Conservation (phyloP, 225 moss, liverwort and hornwort genomes). For the Marchantia paleacea region DNA sequence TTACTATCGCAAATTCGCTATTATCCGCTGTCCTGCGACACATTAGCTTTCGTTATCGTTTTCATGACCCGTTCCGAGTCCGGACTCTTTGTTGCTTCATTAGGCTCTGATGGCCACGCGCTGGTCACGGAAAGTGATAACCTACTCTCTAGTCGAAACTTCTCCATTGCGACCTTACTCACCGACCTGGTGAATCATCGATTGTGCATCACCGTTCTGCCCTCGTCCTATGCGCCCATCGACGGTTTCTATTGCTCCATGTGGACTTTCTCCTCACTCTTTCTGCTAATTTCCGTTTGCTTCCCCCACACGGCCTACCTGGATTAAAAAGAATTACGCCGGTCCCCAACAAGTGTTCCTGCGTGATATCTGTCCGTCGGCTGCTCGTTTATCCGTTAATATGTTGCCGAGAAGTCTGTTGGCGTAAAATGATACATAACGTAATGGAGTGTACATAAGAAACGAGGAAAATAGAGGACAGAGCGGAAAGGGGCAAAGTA, state of each 20-base stretch:
- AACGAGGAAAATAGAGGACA: too few species aligned
- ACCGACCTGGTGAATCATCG: background rate
- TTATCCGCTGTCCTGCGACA: background rate
- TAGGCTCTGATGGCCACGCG: too few species aligned
- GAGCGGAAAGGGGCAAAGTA: too few species aligned
- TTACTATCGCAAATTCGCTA: background rate
- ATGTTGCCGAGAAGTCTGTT: too few species aligned
- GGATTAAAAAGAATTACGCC: background rate
- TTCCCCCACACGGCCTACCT: background rate
- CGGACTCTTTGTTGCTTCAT: background rate
- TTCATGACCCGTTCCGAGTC: too few species aligned
- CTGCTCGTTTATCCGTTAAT: too few species aligned
- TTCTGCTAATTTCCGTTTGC: background rate
- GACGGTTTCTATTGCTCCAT: background rate
- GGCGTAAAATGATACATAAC: too few species aligned
- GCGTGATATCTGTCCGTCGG: background rate
- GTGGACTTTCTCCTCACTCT: conserved; percentile 4
- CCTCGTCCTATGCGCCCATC: background rate
- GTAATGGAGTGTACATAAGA: too few species aligned
- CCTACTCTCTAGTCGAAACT: background rate
- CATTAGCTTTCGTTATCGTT: background rate
- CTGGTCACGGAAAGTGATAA: background rate
- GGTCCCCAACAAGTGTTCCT: background rate
- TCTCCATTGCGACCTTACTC: background rate
- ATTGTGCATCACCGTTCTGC: background rate